Percentiles rank a stretch among this genome's conserved stretches.
phyloP scores from a whole-genome alignment of 257 asterid species.

The Solanum bukasovii region DNA sequence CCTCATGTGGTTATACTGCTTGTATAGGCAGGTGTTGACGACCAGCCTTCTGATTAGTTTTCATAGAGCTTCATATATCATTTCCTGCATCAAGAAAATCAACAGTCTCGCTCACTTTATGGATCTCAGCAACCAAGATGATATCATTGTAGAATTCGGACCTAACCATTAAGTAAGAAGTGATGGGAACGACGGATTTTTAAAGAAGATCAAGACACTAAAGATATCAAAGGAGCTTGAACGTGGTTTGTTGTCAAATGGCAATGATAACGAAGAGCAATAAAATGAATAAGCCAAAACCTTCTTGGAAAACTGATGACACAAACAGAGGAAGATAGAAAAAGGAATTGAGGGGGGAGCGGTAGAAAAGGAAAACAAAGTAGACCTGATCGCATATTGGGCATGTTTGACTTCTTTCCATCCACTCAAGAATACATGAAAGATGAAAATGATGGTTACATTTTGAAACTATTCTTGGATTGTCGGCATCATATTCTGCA shows the following conservation, averaged over 20 bases:
- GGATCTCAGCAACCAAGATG: background rate
- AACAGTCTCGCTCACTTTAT: background rate
- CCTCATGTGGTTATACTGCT: background rate
- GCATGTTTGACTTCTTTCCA: slow-evolving; percentile 74
- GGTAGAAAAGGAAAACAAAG: background rate
- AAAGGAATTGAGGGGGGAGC: background rate
- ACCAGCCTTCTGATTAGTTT: background rate
- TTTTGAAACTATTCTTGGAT: slow-evolving; percentile 55
- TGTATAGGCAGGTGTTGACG: slow-evolving; percentile 1
- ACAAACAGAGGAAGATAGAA: background rate
- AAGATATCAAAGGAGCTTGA: background rate
- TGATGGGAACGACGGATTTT: no score
- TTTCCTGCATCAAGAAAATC: slow-evolving; percentile 37
- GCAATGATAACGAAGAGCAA: background rate
- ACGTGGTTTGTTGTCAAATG: background rate
- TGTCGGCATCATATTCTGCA: slow-evolving; percentile 57
- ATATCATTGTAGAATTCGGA: no score
- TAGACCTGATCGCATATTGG: slow-evolving; percentile 69
- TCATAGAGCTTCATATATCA: slow-evolving; percentile 47
- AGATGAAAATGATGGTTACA: slow-evolving; percentile 84
- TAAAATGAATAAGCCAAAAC: background rate
- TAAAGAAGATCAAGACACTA: background rate
- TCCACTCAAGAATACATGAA: slow-evolving; percentile 80
- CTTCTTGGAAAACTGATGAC: background rate
- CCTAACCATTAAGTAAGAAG: no score